phyloP scores from a whole-genome alignment of 257 asterid species.

The Coffea eugenioides region DNA sequence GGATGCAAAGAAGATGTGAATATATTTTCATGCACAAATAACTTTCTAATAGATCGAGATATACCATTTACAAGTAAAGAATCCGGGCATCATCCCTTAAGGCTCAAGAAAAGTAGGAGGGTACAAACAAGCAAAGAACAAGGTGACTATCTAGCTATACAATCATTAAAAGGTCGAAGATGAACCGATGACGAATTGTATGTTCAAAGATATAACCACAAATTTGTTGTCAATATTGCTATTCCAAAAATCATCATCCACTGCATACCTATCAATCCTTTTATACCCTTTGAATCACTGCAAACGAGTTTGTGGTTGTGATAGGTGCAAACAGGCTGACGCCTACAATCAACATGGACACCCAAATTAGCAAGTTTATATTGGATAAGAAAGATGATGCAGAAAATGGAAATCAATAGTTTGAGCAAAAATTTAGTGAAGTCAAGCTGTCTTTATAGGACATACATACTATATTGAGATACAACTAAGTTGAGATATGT shows the following conservation, averaged over 20 bases:
- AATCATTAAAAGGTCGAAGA: too few relatives aligned
- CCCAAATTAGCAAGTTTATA: background rate
- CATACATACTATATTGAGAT: background rate
- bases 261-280: slow-evolving; percentile 20
- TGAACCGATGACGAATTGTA: background rate
- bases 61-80: background rate
- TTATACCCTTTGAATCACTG: slow-evolving; percentile 40
- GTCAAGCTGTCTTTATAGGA: background rate
- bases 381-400: background rate
- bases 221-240: slow-evolving; percentile 9
- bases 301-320: slow-evolving; percentile 56
- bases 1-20: too few relatives aligned
- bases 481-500: background rate
- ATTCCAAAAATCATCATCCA: slow-evolving; percentile 40
- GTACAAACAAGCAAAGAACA: background rate
- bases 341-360: slow-evolving; percentile 41
- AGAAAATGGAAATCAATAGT: background rate
- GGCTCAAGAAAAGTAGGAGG: background rate
- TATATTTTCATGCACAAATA: too few relatives aligned
- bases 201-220: background rate
- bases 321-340: slow-evolving; percentile 55
- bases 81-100: background rate
- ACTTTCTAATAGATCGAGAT: background rate
- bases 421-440: background rate
- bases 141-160: background rate